Percentiles rank a stretch among this genome's conserved stretches.
phyloP scores from a whole-genome alignment of 352 stramenopile genomes.

The Phytophthora agathidicida region DNA sequence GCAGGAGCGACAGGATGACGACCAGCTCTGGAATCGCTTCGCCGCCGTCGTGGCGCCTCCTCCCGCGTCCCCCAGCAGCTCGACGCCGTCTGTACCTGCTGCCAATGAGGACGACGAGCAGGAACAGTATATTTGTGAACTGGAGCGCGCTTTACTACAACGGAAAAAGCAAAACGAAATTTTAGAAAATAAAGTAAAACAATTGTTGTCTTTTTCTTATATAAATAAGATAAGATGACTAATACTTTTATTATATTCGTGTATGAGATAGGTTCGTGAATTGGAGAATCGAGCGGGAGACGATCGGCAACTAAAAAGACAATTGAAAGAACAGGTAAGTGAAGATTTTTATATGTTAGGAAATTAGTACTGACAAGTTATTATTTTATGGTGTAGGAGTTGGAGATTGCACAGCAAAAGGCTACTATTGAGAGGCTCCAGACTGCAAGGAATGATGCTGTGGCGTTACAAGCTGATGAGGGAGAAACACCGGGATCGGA shows the following conservation, averaged over 20 bases:
- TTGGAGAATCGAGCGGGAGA: conserved; percentile 11
- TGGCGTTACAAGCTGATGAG: conserved; percentile 9
- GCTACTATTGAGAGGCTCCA: conserved; percentile 23
- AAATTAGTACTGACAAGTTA: background rate
- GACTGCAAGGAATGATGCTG: conserved; percentile 7
- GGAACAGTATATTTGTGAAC: conserved; percentile 80
- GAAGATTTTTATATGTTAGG: background rate
- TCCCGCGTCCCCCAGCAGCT: background rate
- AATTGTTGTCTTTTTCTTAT: conserved; percentile 27
- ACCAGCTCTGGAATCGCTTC: conserved; percentile 51
- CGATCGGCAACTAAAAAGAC: conserved; percentile 12
- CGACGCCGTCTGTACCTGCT: background rate
- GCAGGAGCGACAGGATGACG: conserved; percentile 25
- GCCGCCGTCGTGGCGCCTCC: conserved; percentile 55
- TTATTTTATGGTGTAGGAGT: conserved; percentile 14
- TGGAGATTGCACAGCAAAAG: conserved; percentile 30
- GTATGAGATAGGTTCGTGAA: conserved; percentile 17
- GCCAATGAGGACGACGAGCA: conserved; percentile 61
- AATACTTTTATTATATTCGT: conserved; percentile 7
- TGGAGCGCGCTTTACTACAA: conserved; percentile 75
- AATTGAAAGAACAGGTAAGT: conserved; percentile 27
- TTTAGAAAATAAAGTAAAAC: conserved; percentile 49
- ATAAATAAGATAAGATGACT: background rate
- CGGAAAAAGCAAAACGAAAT: conserved; percentile 78
- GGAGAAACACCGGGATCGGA: conserved; percentile 6